Conservation (phyloP, 1,284 basidiomycete genomes). For the Cryptococcus sp. region DNA sequence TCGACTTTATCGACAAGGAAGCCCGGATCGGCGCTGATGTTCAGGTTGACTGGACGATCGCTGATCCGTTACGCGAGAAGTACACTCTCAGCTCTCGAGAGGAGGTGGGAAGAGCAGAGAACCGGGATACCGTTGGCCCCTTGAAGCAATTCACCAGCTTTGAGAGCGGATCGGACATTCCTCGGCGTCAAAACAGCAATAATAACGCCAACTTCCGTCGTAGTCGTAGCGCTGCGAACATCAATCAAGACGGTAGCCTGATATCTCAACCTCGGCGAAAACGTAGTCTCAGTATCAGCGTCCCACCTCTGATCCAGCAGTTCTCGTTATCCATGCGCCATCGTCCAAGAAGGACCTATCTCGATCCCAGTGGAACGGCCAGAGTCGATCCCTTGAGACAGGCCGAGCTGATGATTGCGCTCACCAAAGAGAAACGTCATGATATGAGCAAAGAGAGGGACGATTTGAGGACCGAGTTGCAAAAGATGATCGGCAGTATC, state of each 20-base stretch:
- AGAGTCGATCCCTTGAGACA: constrained; percentile 32
- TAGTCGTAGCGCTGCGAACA: background rate
- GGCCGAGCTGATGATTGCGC: constrained; percentile 8
- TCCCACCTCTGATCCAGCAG: constrained; percentile 13
- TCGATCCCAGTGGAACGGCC: constrained; percentile 28
- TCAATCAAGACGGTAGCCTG: background rate
- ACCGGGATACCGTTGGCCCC: constrained; percentile 12
- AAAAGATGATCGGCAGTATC: constrained; percentile 15
- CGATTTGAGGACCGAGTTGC: constrained; percentile 9
- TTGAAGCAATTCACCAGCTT: constrained; percentile 9
- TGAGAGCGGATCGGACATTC: constrained; percentile 15
- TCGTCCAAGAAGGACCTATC: constrained; percentile 30
- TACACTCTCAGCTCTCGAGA: constrained; percentile 9
- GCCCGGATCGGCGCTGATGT: constrained; percentile 32
- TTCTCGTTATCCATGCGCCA: constrained; percentile 21
- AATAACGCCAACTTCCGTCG: background rate
- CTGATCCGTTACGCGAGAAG: constrained; percentile 18
- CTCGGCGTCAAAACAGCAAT: constrained; percentile 1
- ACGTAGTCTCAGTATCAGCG: constrained; percentile 5
- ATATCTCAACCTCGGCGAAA: constrained; percentile 9
- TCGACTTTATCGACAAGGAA: constrained; percentile 32
- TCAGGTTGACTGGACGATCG: constrained; percentile 25
- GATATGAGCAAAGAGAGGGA: constrained; percentile 14
- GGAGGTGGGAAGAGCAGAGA: constrained; percentile 5
- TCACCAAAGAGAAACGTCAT: constrained; percentile 2